A percentile compares a stretch with the other conserved stretches of the same genome.
phyloP scores from a whole-genome alignment of 2,329 filamentous ascomycete species.

The Truncatella angustata region DNA sequence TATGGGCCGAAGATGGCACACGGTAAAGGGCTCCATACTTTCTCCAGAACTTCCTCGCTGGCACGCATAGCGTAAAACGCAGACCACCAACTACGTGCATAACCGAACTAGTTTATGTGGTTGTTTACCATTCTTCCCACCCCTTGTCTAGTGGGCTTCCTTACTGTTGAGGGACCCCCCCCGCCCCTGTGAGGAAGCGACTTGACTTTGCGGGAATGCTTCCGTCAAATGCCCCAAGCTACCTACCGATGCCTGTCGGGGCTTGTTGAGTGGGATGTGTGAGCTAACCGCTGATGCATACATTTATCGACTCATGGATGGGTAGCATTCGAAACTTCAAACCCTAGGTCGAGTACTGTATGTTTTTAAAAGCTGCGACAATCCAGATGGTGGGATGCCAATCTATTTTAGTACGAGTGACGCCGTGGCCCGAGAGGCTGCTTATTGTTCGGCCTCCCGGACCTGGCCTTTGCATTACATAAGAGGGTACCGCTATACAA shows the following conservation, averaged over 20 bases:
- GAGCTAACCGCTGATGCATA: too few relatives aligned
- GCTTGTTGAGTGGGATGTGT: too few relatives aligned
- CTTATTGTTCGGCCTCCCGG: background rate
- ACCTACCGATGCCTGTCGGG: background rate
- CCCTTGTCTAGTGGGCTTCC: background rate
- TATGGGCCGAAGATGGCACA: background rate
- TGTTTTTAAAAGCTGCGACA: slow-evolving; percentile 16
- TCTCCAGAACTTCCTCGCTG: slow-evolving; percentile 8
- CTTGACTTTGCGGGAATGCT: background rate
- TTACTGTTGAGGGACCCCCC: background rate
- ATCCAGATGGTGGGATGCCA: slow-evolving; percentile 19
- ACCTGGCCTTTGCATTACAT: background rate
- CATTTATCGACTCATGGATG: too few relatives aligned
- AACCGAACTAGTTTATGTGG: slow-evolving; percentile 2
- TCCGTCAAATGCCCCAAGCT: background rate
- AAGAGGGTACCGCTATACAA: too few relatives aligned
- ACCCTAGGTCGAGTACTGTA: too few relatives aligned
- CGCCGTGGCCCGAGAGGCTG: background rate
- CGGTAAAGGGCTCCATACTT: background rate
- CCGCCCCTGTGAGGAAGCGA: too few relatives aligned
- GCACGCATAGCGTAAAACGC: too few relatives aligned
- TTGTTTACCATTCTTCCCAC: background rate
- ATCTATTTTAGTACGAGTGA: slow-evolving; percentile 17
- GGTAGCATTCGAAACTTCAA: too few relatives aligned
- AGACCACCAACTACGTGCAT: background rate